Base-by-base conservation (phyloP, 1,284 basidiomycete genomes). In the Hemileia vastatrix region DNA sequence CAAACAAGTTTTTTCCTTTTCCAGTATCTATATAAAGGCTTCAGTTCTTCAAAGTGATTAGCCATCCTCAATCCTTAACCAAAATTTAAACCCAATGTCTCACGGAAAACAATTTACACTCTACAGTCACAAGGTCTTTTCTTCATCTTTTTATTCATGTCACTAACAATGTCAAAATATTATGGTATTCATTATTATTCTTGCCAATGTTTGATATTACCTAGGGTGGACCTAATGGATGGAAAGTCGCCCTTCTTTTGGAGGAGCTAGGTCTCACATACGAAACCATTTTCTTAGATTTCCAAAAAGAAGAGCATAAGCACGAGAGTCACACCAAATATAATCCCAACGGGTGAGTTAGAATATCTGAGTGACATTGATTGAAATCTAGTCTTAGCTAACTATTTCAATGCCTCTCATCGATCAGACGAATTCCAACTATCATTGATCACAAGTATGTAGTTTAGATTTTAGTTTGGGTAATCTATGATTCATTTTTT, bases 81-180 rank as follows among this genome's bases (percentile, higher is more conserved):
- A n/a, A n/a, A n/a, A n/a, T n/a, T n/a, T n/a, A n/a, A n/a, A n/a
- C n/a, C n/a, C n/a, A n/a, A 53, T 53, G 51, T 53, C 51, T 9
- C 51, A 53, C 23, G 51, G 51, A 24, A 53, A 53, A 53, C 51
- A 53, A 27, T 53, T 53, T 24, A 53, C 51, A n/a, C 51, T 53
- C 13, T 53, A 31, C 2, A 53, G 51, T 53, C 51, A 53, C 51
- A 53, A 53, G 31, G 51, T 53, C 27, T 11, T n/a, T n/a, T 13
- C 24, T 36, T n/a, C 24, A 53, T 53, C 51, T 6, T 33, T 32
- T n/a, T n/a, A 53, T 9, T 53, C 3, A 33, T n/a, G 27, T 21
- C 51, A 33, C 27, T 15, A n/a, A 19, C 13, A 21, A 23, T 21
- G 18, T 23, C 21, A n/a, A n/a, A n/a, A n/a, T n/a, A n/a, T n/a